These are phyloP conservation scores for Lagerstroemia speciosa DNA, from an alignment of 345 rosid species.

Conservation along the genomic window DNA sequence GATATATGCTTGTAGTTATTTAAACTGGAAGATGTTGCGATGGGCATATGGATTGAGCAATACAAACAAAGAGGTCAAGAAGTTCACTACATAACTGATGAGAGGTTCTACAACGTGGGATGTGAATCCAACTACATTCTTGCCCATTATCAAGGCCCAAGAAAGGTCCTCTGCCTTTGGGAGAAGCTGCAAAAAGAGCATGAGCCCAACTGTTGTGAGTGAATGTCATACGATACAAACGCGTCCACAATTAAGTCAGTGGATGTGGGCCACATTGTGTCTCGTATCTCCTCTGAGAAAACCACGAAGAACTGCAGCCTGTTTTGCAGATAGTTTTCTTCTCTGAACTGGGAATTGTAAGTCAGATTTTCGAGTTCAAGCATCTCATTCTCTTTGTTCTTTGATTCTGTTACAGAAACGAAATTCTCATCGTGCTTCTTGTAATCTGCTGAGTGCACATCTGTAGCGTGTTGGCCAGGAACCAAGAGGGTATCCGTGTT, in stretches of 20 bases:
- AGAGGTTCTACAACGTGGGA: constrained; percentile 64
- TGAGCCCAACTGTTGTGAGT: constrained; percentile 64
- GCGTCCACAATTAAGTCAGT: neutral
- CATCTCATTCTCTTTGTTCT: constrained; percentile 5
- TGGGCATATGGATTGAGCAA: constrained; percentile 89
- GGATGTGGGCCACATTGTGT: neutral
- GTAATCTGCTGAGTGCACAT: neutral
- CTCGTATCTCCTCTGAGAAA: neutral
- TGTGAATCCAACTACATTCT: constrained; percentile 63
- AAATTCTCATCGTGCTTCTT: neutral
- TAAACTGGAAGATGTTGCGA: constrained; percentile 87
- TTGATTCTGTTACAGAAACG: neutral
- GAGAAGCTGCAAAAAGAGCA: constrained; percentile 73
- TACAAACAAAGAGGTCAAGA: constrained; percentile 41
- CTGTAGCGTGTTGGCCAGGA: neutral
- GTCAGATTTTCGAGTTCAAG: neutral
- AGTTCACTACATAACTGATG: constrained; percentile 58
- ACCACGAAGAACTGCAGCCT: neutral
- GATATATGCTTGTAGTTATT: constrained; percentile 42
- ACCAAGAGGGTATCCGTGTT: neutral
- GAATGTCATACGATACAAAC: neutral
- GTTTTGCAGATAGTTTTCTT: neutral
- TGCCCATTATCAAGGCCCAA: constrained; percentile 85
- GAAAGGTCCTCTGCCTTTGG: constrained; percentile 78
- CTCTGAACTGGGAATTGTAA: neutral